Evolutionary conservation across 805 yeast species (phyloP).

Genomic region (Yamadazyma sp.): DNA sequence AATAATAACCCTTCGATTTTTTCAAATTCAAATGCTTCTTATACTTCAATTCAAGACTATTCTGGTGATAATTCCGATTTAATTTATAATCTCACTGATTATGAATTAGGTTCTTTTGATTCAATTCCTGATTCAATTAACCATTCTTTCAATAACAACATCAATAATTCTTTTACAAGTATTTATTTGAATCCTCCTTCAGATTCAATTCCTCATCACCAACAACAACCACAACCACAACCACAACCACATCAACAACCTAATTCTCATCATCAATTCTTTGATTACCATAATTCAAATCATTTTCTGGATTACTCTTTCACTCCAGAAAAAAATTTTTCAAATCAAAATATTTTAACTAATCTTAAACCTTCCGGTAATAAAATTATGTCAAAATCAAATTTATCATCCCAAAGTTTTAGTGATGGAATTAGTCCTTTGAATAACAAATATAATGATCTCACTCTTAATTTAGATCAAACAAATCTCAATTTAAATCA

Average conservation of each 20-base stretch:
- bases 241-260: conserved; percentile 2
- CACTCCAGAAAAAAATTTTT: background rate
- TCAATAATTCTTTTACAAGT: background rate
- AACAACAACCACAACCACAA: conserved; percentile 2
- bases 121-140: conserved; percentile 23
- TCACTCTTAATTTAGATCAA: no score
- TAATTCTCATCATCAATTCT: conserved; percentile 6
- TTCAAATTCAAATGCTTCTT: conserved; percentile 11
- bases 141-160: background rate
- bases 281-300: conserved; percentile 11
- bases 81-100: conserved; percentile 22
- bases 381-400: conserved; percentile 4
- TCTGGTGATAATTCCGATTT: conserved; percentile 11
- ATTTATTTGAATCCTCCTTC: conserved; percentile 1
- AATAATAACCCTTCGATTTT: conserved; percentile 11
- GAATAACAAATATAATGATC: conserved; percentile 19
- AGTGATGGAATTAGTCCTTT: conserved; percentile 19
- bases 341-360: background rate
- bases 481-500: no score
- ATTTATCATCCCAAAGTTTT: conserved; percentile 5
- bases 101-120: conserved; percentile 25
- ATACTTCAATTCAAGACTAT: conserved; percentile 10
- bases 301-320: conserved; percentile 8
- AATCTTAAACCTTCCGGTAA: background rate
- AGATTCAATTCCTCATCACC: conserved; percentile 4